Conservation (phyloP, 2,329 filamentous ascomycete genomes). For the Sordariomycetes sp. region DNA sequence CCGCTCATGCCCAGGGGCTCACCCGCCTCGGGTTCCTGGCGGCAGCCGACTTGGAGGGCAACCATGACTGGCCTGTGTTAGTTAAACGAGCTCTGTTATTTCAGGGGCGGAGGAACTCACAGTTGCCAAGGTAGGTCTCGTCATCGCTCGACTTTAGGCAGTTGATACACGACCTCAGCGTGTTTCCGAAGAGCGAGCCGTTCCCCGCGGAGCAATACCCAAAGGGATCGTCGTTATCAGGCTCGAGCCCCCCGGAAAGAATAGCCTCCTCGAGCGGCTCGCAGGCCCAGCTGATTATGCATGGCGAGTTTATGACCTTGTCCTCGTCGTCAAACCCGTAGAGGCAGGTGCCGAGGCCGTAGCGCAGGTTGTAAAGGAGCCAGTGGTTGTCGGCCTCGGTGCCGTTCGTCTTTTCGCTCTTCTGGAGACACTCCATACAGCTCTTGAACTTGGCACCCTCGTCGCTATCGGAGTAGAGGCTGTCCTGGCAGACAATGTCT, state of each 20-base stretch:
- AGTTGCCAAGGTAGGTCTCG: constrained; percentile 36
- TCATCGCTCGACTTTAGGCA: constrained; percentile 29
- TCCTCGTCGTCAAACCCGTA: constrained; percentile 20
- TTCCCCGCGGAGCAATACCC: constrained; percentile 30
- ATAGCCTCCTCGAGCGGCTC: constrained; percentile 25
- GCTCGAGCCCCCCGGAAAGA: constrained; percentile 17
- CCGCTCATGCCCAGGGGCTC: constrained; percentile 27
- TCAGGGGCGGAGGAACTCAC: constrained; percentile 19
- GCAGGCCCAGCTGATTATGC: constrained; percentile 30
- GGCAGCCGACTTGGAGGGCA: constrained; percentile 35
- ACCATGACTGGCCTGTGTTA: constrained; percentile 27
- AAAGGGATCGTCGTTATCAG: constrained; percentile 15
- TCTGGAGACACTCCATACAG: constrained; percentile 34
- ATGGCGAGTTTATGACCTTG: constrained; percentile 25
- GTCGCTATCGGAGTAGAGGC: constrained; percentile 22
- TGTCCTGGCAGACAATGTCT: constrained; percentile 36
- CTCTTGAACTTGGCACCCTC: constrained; percentile 33
- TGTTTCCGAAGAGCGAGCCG: constrained; percentile 17
- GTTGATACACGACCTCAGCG: constrained; percentile 24
- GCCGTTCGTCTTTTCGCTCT: constrained; percentile 27
- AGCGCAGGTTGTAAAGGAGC: constrained; percentile 41
- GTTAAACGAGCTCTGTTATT: neutral
- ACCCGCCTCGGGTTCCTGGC: constrained; percentile 29
- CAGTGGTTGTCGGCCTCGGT: constrained; percentile 30
- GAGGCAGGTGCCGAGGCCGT: constrained; percentile 34